Percentiles rank a stretch among this genome's conserved stretches.
phyloP scores from a whole-genome alignment of 2,329 filamentous ascomycete species.

The Scedosporium boydii region DNA sequence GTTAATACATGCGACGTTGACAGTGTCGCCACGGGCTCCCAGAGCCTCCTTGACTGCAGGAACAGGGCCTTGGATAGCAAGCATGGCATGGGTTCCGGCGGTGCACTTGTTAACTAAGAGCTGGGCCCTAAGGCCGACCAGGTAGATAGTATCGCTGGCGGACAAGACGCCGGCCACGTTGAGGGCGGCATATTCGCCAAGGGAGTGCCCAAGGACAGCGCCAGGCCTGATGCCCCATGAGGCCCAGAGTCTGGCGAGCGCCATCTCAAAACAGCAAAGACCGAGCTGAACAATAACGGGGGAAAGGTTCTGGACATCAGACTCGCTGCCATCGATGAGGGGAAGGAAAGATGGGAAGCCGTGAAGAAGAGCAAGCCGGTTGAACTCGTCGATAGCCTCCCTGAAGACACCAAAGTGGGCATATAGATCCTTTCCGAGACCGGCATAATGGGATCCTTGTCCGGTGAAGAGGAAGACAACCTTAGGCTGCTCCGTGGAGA shows the following conservation, averaged over 20 bases:
- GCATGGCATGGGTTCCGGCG: constrained; percentile 53
- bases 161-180: constrained; percentile 62
- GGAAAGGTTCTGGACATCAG: constrained; percentile 32
- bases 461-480: constrained; percentile 46
- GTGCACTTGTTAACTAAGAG: constrained; percentile 57
- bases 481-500: constrained; percentile 29
- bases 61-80: constrained; percentile 36
- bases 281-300: constrained; percentile 45
- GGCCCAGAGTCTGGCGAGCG: constrained; percentile 44
- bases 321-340: constrained; percentile 32
- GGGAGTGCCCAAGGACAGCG: constrained; percentile 50
- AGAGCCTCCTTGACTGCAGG: constrained; percentile 45
- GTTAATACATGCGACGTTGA: constrained; percentile 64
- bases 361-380: constrained; percentile 38
- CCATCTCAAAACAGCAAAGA: constrained; percentile 46
- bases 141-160: constrained; percentile 59
- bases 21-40: constrained; percentile 24
- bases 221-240: constrained; percentile 46
- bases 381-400: constrained; percentile 46
- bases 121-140: constrained; percentile 59
- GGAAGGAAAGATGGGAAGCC: constrained; percentile 47
- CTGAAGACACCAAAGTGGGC: constrained; percentile 37
- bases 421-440: constrained; percentile 41
- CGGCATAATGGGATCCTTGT: constrained; percentile 46
- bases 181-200: constrained; percentile 67